These are phyloP conservation scores for Thymus mandschuricus DNA, from an alignment of 257 asterid species.

Conservation along the genomic window DNA sequence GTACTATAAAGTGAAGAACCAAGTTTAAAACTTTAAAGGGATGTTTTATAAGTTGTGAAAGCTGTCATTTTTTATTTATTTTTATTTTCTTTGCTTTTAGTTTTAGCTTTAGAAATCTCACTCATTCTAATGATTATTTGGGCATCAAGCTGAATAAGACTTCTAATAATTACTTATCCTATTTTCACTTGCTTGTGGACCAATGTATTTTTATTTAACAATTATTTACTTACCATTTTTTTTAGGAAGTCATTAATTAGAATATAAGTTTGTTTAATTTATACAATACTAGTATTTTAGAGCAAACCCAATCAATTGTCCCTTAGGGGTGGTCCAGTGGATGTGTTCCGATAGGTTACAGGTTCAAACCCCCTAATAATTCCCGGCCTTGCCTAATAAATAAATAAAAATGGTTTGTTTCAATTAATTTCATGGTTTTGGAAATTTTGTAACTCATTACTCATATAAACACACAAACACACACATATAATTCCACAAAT, in stretches of 20 bases:
- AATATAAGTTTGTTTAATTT: too few species aligned
- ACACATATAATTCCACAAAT: background rate
- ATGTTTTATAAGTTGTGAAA: background rate
- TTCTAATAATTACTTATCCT: slow-evolving; percentile 33
- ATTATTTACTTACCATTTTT: background rate
- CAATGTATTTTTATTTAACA: background rate
- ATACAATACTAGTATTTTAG: background rate
- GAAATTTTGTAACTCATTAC: background rate
- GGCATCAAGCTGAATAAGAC: slow-evolving; percentile 28
- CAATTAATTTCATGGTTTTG: too few species aligned
- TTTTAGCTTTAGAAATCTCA: slow-evolving; percentile 18
- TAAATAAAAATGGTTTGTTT: too few species aligned
- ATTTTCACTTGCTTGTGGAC: slow-evolving; percentile 33
- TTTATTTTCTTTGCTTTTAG: background rate
- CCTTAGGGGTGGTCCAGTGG: too few species aligned
- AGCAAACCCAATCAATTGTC: background rate
- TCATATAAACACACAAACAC: background rate
- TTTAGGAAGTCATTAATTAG: too few species aligned
- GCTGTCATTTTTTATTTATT: background rate
- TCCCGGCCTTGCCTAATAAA: too few species aligned
- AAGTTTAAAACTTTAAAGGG: background rate
- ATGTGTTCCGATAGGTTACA: too few species aligned
- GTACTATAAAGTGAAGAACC: background rate
- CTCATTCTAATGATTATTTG: slow-evolving; percentile 33
- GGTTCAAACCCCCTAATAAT: too few species aligned